Conservation (phyloP, 495 filamentous ascomycete genomes). For the Astrocystis sublimbata region DNA sequence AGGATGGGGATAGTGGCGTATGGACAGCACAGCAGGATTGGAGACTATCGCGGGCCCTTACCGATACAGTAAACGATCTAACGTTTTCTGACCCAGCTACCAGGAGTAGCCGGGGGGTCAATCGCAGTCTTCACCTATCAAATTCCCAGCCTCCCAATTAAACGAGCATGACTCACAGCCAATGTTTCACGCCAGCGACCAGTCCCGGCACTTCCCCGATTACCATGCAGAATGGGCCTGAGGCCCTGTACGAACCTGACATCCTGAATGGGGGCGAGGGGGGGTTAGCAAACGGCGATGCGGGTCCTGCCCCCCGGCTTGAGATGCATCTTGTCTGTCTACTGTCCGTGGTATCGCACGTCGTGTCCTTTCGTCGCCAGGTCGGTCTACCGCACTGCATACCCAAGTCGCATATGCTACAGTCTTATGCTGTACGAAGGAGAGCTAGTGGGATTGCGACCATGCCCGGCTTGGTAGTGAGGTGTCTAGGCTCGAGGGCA, state of each 20-base stretch:
- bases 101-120: conserved; percentile 14
- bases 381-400: no score
- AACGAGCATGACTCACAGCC: conserved; percentile 30
- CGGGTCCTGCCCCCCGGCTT: background rate
- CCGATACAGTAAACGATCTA: background rate
- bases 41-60: conserved; percentile 9
- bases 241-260: no score
- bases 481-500: background rate
- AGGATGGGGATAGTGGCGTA: background rate
- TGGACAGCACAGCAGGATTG: background rate
- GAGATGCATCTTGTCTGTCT: conserved; percentile 7
- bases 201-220: conserved; percentile 15
- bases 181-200: conserved; percentile 18
- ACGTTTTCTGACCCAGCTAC: conserved; percentile 5
- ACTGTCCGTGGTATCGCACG: background rate
- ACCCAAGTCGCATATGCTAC: background rate
- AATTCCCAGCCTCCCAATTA: conserved; percentile 29
- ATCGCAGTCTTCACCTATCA: conserved; percentile 15
- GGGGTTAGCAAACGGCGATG: conserved; percentile 11
- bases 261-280: no score
- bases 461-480: background rate
- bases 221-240: conserved; percentile 6
- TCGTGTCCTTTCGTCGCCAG: background rate
- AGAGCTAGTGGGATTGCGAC: background rate
- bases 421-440: background rate